phyloP scores from a whole-genome alignment of 768 basidiomycete species.

The Suillus subalutaceus region DNA sequence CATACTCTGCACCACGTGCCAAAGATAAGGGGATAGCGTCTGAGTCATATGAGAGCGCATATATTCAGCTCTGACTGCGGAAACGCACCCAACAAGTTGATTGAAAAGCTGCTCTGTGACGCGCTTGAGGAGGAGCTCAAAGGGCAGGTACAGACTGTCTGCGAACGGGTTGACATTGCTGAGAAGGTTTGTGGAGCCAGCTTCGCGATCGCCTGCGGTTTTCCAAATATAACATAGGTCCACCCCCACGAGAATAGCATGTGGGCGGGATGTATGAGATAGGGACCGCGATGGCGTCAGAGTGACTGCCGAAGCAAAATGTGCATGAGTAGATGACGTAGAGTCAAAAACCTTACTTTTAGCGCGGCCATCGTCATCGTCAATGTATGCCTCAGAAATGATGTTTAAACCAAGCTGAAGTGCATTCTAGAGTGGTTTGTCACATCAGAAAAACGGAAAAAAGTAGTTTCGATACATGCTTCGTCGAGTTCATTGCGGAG shows the following conservation, averaged over 20 bases:
- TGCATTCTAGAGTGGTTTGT: conserved; percentile 52
- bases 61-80: conserved; percentile 11
- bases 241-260: conserved; percentile 37
- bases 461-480: conserved; percentile 36
- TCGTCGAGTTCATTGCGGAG: conserved; percentile 52
- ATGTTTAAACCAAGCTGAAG: conserved; percentile 56
- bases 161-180: conserved; percentile 53
- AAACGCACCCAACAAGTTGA: conserved; percentile 60
- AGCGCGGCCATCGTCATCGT: conserved; percentile 43
- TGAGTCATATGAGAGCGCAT: conserved; percentile 31
- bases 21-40: conserved; percentile 79
- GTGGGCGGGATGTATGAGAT: conserved; percentile 28
- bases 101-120: conserved; percentile 57
- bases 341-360: conserved; percentile 38
- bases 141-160: conserved; percentile 55
- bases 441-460: conserved; percentile 17
- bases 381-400: conserved; percentile 56
- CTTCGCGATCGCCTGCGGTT: conserved; percentile 17
- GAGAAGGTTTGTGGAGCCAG: conserved; percentile 36
- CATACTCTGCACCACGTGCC: conserved; percentile 66
- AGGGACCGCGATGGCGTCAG: conserved; percentile 42
- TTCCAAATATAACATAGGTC: conserved; percentile 48
- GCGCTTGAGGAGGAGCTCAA: conserved; percentile 52
- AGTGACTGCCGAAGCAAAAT: conserved; percentile 35
- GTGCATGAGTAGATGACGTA: not conserved